A percentile compares a stretch with the other conserved stretches of the same genome.
phyloP scores from a whole-genome alignment of 176 grass and related monocot species.

The Hsuehochloa calcarea region DNA sequence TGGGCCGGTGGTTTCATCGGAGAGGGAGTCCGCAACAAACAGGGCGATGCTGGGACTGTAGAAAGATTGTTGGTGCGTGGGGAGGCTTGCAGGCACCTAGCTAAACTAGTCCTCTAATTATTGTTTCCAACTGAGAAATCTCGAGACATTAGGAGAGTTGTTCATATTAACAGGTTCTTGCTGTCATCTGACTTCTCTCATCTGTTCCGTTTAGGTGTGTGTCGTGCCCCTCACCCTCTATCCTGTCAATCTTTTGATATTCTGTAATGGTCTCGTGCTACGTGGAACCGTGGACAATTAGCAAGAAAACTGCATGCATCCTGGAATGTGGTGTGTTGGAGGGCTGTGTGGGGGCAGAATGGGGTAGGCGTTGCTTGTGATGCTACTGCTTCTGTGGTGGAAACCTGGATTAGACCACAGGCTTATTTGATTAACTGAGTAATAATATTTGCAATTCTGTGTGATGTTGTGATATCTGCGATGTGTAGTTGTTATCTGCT shows the following conservation, averaged over 20 bases:
- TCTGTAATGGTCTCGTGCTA: not conserved
- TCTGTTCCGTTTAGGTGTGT: not conserved
- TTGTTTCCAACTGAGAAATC: conserved; percentile 6
- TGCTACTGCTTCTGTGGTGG: not conserved
- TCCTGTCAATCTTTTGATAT: conserved; percentile 10
- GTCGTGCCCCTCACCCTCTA: not conserved
- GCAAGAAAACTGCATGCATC: not conserved
- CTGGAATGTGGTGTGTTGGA: not conserved
- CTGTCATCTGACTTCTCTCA: conserved; percentile 2
- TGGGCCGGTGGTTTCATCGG: not conserved
- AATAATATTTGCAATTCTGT: not conserved
- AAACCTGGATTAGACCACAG: not conserved
- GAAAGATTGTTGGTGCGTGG: not conserved
- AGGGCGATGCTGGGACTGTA: conserved; percentile 27
- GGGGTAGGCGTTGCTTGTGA: not conserved
- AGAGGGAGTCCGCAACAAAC: conserved; percentile 14
- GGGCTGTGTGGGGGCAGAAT: not conserved
- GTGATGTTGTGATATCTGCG: not conserved
- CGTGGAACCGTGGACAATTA: not conserved
- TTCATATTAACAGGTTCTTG: conserved; percentile 22
- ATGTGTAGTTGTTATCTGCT: not conserved
- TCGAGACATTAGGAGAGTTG: conserved; percentile 5
- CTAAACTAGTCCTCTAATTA: conserved; percentile 11
- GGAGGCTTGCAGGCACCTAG: not conserved
- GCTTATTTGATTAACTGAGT: not conserved